Evolutionary conservation across 257 asterid species (phyloP).

Genomic region (Petunia secreta): DNA sequence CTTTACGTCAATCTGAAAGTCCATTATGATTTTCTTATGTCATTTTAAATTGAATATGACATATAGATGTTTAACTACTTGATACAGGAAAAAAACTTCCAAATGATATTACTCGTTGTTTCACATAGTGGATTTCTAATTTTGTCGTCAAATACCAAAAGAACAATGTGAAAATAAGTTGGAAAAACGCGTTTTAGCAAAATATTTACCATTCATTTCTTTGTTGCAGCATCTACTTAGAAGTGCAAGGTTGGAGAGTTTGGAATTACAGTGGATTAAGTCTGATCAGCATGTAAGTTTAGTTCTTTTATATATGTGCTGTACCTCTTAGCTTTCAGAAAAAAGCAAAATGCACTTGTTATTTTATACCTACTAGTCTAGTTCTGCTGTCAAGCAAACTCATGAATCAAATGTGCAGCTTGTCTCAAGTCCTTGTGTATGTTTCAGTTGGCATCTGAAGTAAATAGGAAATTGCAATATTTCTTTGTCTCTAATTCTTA

Average conservation of each 20-base stretch:
- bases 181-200: not conserved
- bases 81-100: not conserved
- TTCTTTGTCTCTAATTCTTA: not conserved
- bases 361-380: not conserved
- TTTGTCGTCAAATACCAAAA: not conserved
- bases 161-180: not conserved
- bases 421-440: constrained; percentile 6
- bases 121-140: constrained; percentile 3
- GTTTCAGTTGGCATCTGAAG: constrained; percentile 14
- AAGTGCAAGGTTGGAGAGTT: constrained; percentile 60
- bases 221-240: constrained; percentile 70
- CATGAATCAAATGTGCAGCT: not conserved
- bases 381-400: not conserved
- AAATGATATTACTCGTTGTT: not conserved
- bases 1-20: constrained; percentile 9
- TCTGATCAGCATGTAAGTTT: constrained; percentile 74
- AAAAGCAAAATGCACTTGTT: not conserved
- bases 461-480: not conserved
- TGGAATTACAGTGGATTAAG: constrained; percentile 92
- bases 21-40: not conserved
- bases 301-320: constrained; percentile 20
- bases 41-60: not conserved
- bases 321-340: constrained; percentile 9
- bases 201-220: constrained; percentile 23
- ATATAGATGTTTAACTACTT: constrained; percentile 20